These are phyloP conservation scores for Candida palmyrensis DNA, from an alignment of 805 yeast genomes.

Conservation along the genomic window DNA sequence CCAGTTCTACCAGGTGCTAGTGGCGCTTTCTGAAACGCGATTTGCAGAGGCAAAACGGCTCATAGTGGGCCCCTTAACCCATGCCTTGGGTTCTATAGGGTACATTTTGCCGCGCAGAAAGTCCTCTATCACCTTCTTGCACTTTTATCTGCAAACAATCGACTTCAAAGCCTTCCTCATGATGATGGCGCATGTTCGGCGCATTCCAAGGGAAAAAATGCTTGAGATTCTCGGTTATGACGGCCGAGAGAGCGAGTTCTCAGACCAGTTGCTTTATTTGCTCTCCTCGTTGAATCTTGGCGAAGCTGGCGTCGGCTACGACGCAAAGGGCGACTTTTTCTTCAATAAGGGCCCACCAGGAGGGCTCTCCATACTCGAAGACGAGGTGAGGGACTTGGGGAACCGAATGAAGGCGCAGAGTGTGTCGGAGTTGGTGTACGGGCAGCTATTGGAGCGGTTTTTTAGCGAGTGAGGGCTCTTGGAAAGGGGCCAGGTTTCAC, in stretches of 20 bases:
- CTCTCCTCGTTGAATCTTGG: conserved; percentile 23
- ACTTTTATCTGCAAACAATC: conserved; percentile 19
- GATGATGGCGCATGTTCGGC: conserved; percentile 20
- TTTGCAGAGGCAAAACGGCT: conserved; percentile 11
- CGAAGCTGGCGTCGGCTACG: conserved; percentile 21
- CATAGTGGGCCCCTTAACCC: conserved; percentile 7
- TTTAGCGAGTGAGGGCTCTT: conserved; percentile 9
- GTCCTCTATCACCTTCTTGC: conserved; percentile 12
- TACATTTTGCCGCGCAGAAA: conserved; percentile 13
- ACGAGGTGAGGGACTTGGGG: too few species aligned
- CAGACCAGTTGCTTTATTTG: conserved; percentile 14
- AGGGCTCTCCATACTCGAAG: not conserved
- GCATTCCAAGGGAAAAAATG: conserved; percentile 18
- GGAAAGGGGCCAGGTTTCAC: too few species aligned
- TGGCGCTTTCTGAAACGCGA: conserved; percentile 17
- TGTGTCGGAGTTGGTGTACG: conserved; percentile 22
- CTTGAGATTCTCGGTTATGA: conserved; percentile 23
- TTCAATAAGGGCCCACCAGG: conserved; percentile 12
- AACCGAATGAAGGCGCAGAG: too few species aligned
- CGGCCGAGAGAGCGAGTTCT: conserved; percentile 7
- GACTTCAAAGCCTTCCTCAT: conserved; percentile 27
- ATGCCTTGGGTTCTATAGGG: conserved; percentile 11
- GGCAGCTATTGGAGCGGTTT: conserved; percentile 20
- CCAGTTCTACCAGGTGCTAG: conserved; percentile 9
- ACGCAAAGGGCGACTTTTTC: conserved; percentile 19